These are phyloP conservation scores for Vitis hybrid DNA, from an alignment of 177 flowering plant genomes.

Conservation along the genomic window DNA sequence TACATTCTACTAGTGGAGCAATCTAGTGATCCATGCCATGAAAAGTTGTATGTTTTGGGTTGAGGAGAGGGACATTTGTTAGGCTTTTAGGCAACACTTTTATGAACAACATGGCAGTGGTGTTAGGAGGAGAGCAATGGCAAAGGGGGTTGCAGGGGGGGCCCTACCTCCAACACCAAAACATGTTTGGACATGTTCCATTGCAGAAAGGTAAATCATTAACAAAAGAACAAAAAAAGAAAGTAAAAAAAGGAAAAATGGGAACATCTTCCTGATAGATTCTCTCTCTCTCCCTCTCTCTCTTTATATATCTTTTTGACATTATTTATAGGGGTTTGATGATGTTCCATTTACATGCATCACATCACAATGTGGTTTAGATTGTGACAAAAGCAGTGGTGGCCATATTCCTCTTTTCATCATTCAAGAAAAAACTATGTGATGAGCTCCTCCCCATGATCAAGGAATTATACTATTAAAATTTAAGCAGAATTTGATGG, in stretches of 20 bases:
- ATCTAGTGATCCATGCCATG: neutral
- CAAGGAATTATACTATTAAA: slow-evolving; percentile 8
- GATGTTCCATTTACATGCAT: slow-evolving; percentile 17
- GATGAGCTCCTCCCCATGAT: slow-evolving; percentile 17
- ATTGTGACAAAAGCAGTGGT: slow-evolving; percentile 16
- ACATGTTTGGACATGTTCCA: slow-evolving; percentile 51
- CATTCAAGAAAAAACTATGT: neutral
- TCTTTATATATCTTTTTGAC: slow-evolving; percentile 4
- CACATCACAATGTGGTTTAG: slow-evolving; percentile 16
- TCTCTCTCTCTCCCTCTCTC: neutral
- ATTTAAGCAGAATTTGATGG: slow-evolving; percentile 29
- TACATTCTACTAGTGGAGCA: neutral
- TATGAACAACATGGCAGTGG: slow-evolving; percentile 13
- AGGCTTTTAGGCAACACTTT: slow-evolving; percentile 33
- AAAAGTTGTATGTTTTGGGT: slow-evolving; percentile 4
- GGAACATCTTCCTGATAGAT: slow-evolving; percentile 6
- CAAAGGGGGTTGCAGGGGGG: slow-evolving; percentile 14
- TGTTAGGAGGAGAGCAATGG: slow-evolving; percentile 9
- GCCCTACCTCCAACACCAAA: slow-evolving; percentile 16
- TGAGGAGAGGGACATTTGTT: slow-evolving; percentile 19
- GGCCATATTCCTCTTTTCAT: slow-evolving; percentile 8
- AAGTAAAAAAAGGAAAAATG: slow-evolving; percentile 3
- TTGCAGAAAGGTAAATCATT: slow-evolving; percentile 5
- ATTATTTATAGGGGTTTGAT: slow-evolving; percentile 15
- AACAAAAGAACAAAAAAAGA: slow-evolving; percentile 8